Evolutionary conservation across 352 stramenopile species (phyloP).

Genomic region (Lagenidium sp.): DNA sequence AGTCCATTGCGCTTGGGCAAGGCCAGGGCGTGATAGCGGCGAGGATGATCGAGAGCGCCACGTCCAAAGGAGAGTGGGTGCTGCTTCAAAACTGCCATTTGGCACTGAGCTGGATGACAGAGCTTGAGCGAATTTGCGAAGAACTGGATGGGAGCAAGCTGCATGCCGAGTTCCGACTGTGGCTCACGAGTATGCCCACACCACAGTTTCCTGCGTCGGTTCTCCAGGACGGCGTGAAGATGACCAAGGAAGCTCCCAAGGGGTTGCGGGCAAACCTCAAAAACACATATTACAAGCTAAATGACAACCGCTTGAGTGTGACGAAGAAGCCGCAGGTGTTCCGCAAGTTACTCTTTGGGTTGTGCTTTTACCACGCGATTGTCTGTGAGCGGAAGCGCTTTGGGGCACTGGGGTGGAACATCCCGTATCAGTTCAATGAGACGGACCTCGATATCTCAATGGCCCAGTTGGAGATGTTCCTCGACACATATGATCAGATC

Average conservation of each 20-base stretch:
- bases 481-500: conserved; percentile 81
- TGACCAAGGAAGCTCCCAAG: conserved; percentile 95
- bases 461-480: conserved; percentile 80
- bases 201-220: conserved; percentile 87
- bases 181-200: conserved; percentile 87
- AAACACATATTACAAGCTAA: conserved; percentile 93
- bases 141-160: conserved; percentile 73
- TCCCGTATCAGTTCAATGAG: conserved; percentile 97
- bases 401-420: conserved; percentile 94
- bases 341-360: conserved; percentile 92
- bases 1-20: conserved; percentile 91
- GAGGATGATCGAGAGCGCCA: conserved; percentile 86
- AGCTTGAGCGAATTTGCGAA: conserved; percentile 93
- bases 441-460: conserved; percentile 91
- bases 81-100: conserved; percentile 94
- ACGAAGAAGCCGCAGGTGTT: conserved; percentile 87
- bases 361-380: conserved; percentile 89
- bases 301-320: conserved; percentile 74
- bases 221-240: conserved; percentile 94
- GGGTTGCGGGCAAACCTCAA: conserved; percentile 91
- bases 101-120: conserved; percentile 92
- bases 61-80: conserved; percentile 90
- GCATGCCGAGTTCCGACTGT: conserved; percentile 91
- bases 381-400: conserved; percentile 94
- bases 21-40: conserved; percentile 88